phyloP scores from a whole-genome alignment of 164 flowering plant genomes.

The Stephania cephalantha region DNA sequence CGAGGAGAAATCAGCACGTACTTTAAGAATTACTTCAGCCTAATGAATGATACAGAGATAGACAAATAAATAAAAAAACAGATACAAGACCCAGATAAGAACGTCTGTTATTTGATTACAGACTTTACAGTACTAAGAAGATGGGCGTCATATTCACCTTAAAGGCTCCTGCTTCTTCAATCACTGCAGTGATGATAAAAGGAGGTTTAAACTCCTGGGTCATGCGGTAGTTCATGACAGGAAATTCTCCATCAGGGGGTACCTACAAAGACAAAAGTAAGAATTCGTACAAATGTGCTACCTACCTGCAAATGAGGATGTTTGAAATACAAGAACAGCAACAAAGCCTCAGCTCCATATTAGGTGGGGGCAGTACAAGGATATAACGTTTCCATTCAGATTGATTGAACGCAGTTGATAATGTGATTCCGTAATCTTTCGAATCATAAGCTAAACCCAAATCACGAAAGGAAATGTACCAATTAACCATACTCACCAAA shows the following conservation, averaged over 20 bases:
- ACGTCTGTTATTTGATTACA: not conserved
- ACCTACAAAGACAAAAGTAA: constrained; percentile 39
- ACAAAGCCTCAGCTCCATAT: constrained; percentile 1
- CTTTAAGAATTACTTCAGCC: constrained; percentile 90
- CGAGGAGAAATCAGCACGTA: constrained; percentile 77
- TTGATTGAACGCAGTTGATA: no score
- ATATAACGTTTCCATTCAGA: no score
- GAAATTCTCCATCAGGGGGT: constrained; percentile 95
- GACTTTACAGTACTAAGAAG: not conserved
- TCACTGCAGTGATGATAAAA: constrained; percentile 68
- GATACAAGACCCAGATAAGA: not conserved
- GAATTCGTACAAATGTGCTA: not conserved
- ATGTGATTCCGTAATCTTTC: no score
- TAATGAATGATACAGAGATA: constrained; percentile 18
- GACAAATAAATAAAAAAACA: not conserved
- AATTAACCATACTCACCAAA: constrained; percentile 43
- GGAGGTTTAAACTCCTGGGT: constrained; percentile 98
- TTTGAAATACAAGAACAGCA: not conserved
- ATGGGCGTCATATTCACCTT: constrained; percentile 37
- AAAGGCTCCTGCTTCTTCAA: constrained; percentile 86
- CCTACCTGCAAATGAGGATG: not conserved
- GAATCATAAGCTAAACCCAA: no score
- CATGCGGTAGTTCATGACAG: constrained; percentile 97
- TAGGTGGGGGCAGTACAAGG: no score
- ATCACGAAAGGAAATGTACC: no score